Evolutionary conservation across 1,284 basidiomycete genomes (phyloP), one percentile per base, ranked within the genome.

Genomic region (Cryptococcus neoformans): DNA sequence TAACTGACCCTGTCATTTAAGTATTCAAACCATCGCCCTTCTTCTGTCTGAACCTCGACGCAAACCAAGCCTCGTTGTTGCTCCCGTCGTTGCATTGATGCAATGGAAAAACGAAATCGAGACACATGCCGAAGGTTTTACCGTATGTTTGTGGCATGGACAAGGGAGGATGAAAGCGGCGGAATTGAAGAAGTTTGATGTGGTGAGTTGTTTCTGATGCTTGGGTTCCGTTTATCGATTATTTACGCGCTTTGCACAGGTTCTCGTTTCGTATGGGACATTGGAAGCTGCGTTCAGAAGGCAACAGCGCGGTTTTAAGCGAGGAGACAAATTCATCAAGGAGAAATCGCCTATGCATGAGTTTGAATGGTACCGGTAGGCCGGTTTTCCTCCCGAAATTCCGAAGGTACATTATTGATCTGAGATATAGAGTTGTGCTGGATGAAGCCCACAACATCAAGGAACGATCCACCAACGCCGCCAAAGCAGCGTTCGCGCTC

Each of bases 381-480:
- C 81, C 92, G 59, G 4, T 83, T 89, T 57, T 81, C 88, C 86
- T 85, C 60, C 36, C 83, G 17, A 14, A 14, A 49, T 49, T 36
- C 17, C 6, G 40, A 34, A 28, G 21, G 21, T 8, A 40, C 48
- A 55, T 60, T 41, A 63, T 46, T 17, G 6, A 12, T 7, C 28
- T 21, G 8, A 21, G 8, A 16, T 46, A 0, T 53, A 73, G 74
- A 46, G 72, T 66, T 17, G 60, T 68, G 12, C 85, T 99, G 44
- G 96, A 99, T 68, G 96, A 99, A 79, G 95, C 95, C 6, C 96
- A 99, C 77, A 97, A 96, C 73, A 99, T 96, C 80, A 95, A 94
- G 74, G 95, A 99, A 73, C 85, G 96, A 12, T 80, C 86, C 1
- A 95, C 92, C 1, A 98, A 97, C 72, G 98, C 95, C 0, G 94